phyloP scores from a whole-genome alignment of 73 alveolate species.

The Paraurostyla sp. region DNA sequence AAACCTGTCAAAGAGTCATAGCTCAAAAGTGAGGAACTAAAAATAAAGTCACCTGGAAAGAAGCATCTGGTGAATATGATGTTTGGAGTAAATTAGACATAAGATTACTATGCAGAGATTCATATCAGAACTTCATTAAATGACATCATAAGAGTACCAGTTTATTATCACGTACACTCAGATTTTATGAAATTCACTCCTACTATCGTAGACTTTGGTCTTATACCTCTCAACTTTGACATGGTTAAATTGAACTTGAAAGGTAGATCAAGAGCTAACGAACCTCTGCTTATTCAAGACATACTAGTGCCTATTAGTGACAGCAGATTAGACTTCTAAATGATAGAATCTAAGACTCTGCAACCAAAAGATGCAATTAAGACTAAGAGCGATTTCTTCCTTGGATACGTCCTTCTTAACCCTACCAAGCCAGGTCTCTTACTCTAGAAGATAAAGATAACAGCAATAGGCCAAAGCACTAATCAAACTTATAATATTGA shows the following conservation, averaged over 20 bases:
- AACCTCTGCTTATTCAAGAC: not conserved
- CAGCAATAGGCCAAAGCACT: not conserved
- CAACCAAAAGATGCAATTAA: not conserved
- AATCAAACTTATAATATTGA: not conserved
- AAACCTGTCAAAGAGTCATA: not conserved
- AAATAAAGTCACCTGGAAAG: not conserved
- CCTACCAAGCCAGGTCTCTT: slow-evolving; percentile 21
- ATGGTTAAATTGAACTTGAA: not conserved
- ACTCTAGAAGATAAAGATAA: not conserved
- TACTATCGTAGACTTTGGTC: slow-evolving; percentile 18
- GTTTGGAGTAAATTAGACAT: slow-evolving; percentile 10
- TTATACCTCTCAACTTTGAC: slow-evolving; percentile 30
- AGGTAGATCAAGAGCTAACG: not conserved
- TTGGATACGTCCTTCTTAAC: not conserved
- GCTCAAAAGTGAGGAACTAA: not conserved
- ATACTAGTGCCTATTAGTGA: slow-evolving; percentile 20
- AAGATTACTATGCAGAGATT: slow-evolving; percentile 30
- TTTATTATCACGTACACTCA: slow-evolving; percentile 37
- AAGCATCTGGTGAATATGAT: not conserved
- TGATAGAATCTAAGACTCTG: not conserved
- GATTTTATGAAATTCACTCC: slow-evolving; percentile 34
- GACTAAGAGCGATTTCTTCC: not conserved
- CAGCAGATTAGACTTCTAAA: not conserved
- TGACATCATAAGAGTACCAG: slow-evolving; percentile 43
- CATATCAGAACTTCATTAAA: not conserved